Evolutionary conservation across 169 alveolate species (phyloP).

Genomic region (Babesia ovis): DNA sequence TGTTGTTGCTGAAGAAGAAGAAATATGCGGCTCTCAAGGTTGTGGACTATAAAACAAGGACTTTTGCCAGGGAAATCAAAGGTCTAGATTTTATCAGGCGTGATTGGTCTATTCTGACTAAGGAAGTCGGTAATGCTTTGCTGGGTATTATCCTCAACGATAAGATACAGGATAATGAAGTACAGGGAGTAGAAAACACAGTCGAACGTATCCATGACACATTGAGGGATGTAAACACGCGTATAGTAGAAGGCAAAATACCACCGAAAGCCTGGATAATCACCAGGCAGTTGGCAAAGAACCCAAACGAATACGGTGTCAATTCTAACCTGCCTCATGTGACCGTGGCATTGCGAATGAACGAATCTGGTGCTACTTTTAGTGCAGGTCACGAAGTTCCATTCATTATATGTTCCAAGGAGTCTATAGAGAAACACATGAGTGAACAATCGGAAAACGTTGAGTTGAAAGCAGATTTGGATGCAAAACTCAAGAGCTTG

Average conservation of each 20-base stretch:
- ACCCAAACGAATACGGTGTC: conserved; percentile 89
- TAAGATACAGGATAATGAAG: conserved; percentile 29
- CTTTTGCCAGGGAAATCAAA: conserved; percentile 88
- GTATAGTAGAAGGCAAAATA: conserved; percentile 77
- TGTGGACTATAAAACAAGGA: conserved; percentile 74
- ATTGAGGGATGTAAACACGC: conserved; percentile 77
- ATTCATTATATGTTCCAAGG: conserved; percentile 87
- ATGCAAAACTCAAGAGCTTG: conserved; percentile 51
- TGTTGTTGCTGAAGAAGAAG: conserved; percentile 95
- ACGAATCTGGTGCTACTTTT: conserved; percentile 82
- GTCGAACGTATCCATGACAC: conserved; percentile 85
- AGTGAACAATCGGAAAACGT: conserved; percentile 23
- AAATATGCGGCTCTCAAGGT: conserved; percentile 96
- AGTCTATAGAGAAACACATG: conserved; percentile 23
- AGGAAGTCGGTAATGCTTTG: conserved; percentile 61
- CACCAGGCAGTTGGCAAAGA: conserved; percentile 92
- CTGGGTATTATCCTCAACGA: conserved; percentile 31
- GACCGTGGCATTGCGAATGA: conserved; percentile 89
- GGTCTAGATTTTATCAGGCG: conserved; percentile 98
- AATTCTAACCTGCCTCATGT: conserved; percentile 91
- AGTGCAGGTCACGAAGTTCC: conserved; percentile 89
- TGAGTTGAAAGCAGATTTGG: conserved; percentile 14
- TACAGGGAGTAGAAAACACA: conserved; percentile 70
- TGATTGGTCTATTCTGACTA: conserved; percentile 96
- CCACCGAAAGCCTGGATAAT: conserved; percentile 89